These are phyloP conservation scores for Metschnikowia shivogae DNA, from an alignment of 805 yeast genomes.

Conservation along the genomic window DNA sequence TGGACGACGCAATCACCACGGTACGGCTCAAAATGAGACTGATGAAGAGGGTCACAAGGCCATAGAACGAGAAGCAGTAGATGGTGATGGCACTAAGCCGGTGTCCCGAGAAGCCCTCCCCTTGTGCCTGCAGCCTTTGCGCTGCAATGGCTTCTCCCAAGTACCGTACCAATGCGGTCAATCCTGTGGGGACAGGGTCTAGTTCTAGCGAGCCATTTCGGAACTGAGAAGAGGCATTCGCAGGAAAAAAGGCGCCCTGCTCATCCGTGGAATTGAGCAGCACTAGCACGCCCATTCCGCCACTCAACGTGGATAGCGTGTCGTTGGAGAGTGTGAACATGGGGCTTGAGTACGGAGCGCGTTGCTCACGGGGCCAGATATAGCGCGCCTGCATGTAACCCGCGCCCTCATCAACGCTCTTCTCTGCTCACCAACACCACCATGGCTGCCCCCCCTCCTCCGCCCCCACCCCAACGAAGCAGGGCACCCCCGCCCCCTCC, in stretches of 20 bases:
- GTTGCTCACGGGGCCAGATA: no score
- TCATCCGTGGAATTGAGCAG: background rate
- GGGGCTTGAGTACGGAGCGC: background rate
- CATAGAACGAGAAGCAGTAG: slow-evolving; percentile 37
- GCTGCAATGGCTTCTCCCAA: slow-evolving; percentile 13
- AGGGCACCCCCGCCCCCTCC: slow-evolving; percentile 26
- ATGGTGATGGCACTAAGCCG: slow-evolving; percentile 22
- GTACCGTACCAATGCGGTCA: slow-evolving; percentile 1
- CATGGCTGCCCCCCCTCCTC: slow-evolving; percentile 24
- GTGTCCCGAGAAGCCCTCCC: slow-evolving; percentile 11
- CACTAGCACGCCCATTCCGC: background rate
- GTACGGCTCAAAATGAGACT: slow-evolving; percentile 38
- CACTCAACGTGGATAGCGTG: background rate
- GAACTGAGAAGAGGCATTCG: background rate
- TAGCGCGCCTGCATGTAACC: background rate
- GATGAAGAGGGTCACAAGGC: slow-evolving; percentile 34
- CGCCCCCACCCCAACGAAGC: slow-evolving; percentile 15
- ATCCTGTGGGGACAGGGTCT: background rate
- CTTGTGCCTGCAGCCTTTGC: slow-evolving; percentile 11
- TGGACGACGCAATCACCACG: slow-evolving; percentile 34
- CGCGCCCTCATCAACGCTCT: background rate
- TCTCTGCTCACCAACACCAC: background rate
- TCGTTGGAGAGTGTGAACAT: slow-evolving; percentile 3
- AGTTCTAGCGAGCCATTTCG: background rate
- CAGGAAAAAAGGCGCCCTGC: background rate